Evolutionary conservation across 2,329 filamentous ascomycete genomes (phyloP).

Genomic region (Xenosphaeropsis pyriputrescens): DNA sequence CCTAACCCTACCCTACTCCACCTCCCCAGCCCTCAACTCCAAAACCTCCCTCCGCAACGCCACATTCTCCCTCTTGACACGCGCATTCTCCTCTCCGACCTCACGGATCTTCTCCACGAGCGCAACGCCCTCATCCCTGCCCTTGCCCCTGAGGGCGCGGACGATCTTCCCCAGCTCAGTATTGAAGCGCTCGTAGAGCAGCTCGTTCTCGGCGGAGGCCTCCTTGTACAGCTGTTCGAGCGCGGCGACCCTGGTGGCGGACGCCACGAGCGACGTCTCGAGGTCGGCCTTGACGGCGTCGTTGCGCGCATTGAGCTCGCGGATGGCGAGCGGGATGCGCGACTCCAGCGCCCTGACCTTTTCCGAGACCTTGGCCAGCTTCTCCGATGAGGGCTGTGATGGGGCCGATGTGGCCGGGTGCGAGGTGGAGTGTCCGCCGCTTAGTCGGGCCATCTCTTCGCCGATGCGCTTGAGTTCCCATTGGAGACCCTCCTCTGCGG

Average conservation of each 20-base stretch:
- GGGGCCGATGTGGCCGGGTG: slow-evolving; percentile 18
- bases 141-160: slow-evolving; percentile 56
- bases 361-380: slow-evolving; percentile 27
- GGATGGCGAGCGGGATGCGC: slow-evolving; percentile 42
- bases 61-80: slow-evolving; percentile 74
- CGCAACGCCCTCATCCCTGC: slow-evolving; percentile 67
- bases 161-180: slow-evolving; percentile 76
- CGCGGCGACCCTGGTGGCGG: slow-evolving; percentile 64
- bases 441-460: slow-evolving; percentile 56
- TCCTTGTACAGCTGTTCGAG: slow-evolving; percentile 86
- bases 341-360: slow-evolving; percentile 55
- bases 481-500: slow-evolving; percentile 54
- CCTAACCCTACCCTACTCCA: no score
- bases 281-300: slow-evolving; percentile 54
- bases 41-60: slow-evolving; percentile 70
- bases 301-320: slow-evolving; percentile 45
- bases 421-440: slow-evolving; percentile 21
- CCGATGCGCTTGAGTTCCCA: slow-evolving; percentile 69
- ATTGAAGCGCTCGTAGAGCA: slow-evolving; percentile 85
- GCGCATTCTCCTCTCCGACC: slow-evolving; percentile 60
- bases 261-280: slow-evolving; percentile 54
- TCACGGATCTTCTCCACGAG: slow-evolving; percentile 58
- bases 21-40: slow-evolving; percentile 7
- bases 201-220: slow-evolving; percentile 78
- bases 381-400: not conserved